Evolutionary conservation across 2,329 filamentous ascomycete genomes (phyloP).

Genomic region (Colletotrichum graminicola): DNA sequence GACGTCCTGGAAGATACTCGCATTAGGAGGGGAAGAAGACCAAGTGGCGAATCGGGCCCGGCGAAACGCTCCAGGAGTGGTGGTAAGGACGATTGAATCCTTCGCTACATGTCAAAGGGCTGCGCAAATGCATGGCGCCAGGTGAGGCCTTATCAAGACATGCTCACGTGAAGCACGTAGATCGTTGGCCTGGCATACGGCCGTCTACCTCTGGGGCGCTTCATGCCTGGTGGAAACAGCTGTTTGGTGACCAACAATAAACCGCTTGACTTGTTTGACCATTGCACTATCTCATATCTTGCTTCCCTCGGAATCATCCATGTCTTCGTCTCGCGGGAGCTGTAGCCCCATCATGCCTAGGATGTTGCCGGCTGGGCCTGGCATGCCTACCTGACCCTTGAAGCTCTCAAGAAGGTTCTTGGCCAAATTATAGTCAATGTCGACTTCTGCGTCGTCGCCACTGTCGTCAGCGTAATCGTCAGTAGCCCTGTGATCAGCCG

Average conservation of each 20-base stretch:
- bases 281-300: not conserved
- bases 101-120: not conserved
- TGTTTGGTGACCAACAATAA: not conserved
- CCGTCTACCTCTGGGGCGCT: not conserved
- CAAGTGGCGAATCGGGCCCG: conserved; percentile 57
- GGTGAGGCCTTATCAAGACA: not conserved
- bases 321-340: conserved; percentile 82
- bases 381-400: conserved; percentile 86
- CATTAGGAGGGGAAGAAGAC: conserved; percentile 49
- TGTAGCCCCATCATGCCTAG: conserved; percentile 87
- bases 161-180: not conserved
- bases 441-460: conserved; percentile 69
- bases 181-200: not conserved
- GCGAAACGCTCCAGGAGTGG: conserved; percentile 58
- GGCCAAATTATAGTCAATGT: conserved; percentile 88
- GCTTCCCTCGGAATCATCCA: conserved; percentile 52
- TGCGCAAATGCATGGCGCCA: not conserved
- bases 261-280: too few species aligned
- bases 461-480: conserved; percentile 63
- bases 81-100: conserved; percentile 25
- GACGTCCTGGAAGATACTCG: conserved; percentile 55
- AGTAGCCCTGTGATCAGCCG: conserved; percentile 41
- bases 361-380: conserved; percentile 89
- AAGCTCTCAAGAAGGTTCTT: conserved; percentile 94
- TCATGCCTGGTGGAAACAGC: not conserved